Evolutionary conservation across 257 asterid genomes (phyloP), one percentile per base, ranked within the genome.

Genomic region (Solanum chmielewskii): DNA sequence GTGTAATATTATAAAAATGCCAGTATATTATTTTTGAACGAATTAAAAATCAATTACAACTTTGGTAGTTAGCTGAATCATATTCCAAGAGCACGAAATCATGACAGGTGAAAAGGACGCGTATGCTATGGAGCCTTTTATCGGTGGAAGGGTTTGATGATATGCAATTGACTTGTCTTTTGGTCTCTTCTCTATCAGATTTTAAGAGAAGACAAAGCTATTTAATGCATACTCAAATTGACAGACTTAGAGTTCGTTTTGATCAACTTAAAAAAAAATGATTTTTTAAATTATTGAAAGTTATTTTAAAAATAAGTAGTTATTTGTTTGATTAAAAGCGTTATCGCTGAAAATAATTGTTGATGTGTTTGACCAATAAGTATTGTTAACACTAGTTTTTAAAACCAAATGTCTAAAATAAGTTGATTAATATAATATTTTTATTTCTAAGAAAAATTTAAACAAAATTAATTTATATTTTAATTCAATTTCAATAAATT

Each of bases 321-420:
- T 37, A 37, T 37, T 0, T 37, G 39, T 37, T 35, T 35, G 7
- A 1, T 5, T 37, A 37, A 37, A 6, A 37, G 39, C 0, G 1
- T 37, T 37, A 6, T 0, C 6, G 0, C 0, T 37, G 2, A 37
- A 37, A 37, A 37, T 1, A 6, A 5, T 37, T 37, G 1, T 37
- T 37, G 0, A 37, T 37, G 7, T 6, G 0, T 37, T 37, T 37
- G 39, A 37, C 7, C 6, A 37, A 37, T 35, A 35, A 35, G 1
- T 35, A 35, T 37, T 37, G 7, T 37, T 5, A 37, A 37, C 39
- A 6, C 7, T 1, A 37, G 0, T 6, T 37, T 37, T 37, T 33
- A 33, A 37, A 35, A 37, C 1, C 39, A 37, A 37, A 37, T 37
- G 7, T 37, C 7, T 37, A 2, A 37, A 37, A 37, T 37, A 37